Conservation (phyloP, 371 early-diverging fungal species). For the Gilbertella persicaria region DNA sequence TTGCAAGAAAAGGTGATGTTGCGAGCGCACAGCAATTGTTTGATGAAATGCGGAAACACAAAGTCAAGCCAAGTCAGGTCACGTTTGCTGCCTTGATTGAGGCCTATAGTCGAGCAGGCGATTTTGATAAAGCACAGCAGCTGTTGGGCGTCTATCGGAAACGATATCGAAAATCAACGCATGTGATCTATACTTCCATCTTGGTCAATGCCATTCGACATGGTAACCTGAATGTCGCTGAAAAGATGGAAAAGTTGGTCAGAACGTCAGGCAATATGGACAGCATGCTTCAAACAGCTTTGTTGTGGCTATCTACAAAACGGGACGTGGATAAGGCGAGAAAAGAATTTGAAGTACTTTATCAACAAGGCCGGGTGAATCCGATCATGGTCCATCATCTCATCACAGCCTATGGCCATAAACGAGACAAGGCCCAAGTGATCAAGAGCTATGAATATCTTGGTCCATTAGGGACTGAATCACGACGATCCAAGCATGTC, state of each 20-base stretch:
- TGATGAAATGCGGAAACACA: constrained; percentile 36
- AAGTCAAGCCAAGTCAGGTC: constrained; percentile 30
- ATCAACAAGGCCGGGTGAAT: constrained; percentile 24
- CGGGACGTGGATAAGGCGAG: constrained; percentile 26
- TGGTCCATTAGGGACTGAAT: neutral
- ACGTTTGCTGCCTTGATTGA: constrained; percentile 40
- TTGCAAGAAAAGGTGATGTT: constrained; percentile 35
- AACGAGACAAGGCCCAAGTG: constrained; percentile 19
- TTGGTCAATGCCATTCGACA: constrained; percentile 40
- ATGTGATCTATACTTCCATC: constrained; percentile 32
- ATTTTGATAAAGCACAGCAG: constrained; percentile 27
- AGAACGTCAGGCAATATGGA: constrained; percentile 20
- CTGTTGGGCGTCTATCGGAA: constrained; percentile 15
- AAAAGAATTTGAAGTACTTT: constrained; percentile 27
- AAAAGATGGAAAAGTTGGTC: constrained; percentile 11
- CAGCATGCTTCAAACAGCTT: constrained; percentile 27
- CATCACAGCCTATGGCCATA: constrained; percentile 29
- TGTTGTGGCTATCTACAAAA: constrained; percentile 37
- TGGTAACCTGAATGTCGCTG: constrained; percentile 22
- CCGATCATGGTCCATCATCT: constrained; percentile 46
- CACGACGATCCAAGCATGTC: constrained; percentile 26
- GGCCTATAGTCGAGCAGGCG: constrained; percentile 40
- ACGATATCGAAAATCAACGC: constrained; percentile 2
- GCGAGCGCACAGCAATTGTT: constrained; percentile 33
- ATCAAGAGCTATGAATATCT: constrained; percentile 1